Evolutionary conservation across 768 basidiomycete species (phyloP).

Genomic region (Gloeopeniophorella convolvens): DNA sequence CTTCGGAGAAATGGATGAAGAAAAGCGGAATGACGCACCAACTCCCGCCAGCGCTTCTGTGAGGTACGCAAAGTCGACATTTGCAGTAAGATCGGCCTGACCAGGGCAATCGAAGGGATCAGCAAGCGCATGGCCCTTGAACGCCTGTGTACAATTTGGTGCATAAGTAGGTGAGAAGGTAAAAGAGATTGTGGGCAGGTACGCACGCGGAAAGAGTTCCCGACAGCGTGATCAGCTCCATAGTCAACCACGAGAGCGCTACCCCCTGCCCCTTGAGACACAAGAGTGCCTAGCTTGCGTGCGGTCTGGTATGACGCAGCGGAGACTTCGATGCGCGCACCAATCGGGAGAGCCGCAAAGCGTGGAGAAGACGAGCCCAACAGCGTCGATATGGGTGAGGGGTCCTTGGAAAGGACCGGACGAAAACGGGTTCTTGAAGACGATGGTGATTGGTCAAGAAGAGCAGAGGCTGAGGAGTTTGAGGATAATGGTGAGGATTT

Average conservation of each 20-base stretch:
- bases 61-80: slow-evolving; percentile 91
- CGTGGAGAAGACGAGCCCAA: slow-evolving; percentile 62
- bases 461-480: slow-evolving; percentile 6
- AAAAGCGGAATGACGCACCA: slow-evolving; percentile 38
- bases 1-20: no score
- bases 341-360: slow-evolving; percentile 60
- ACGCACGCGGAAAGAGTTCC: slow-evolving; percentile 75
- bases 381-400: slow-evolving; percentile 47
- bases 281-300: slow-evolving; percentile 58
- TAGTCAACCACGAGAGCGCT: slow-evolving; percentile 86
- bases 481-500: slow-evolving; percentile 12
- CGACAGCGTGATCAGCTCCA: slow-evolving; percentile 63
- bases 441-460: slow-evolving; percentile 11
- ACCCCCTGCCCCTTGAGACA: slow-evolving; percentile 19
- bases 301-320: slow-evolving; percentile 64
- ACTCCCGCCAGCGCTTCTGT: slow-evolving; percentile 64
- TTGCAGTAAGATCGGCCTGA: slow-evolving; percentile 88
- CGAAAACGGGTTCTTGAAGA: slow-evolving; percentile 37
- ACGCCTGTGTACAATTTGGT: slow-evolving; percentile 50
- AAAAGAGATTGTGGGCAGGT: not conserved
- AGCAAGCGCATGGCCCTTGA: slow-evolving; percentile 79
- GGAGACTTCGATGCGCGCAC: slow-evolving; percentile 76
- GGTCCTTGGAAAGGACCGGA: slow-evolving; percentile 56
- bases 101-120: slow-evolving; percentile 84
- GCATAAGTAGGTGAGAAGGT: slow-evolving; percentile 3